Evolutionary conservation across 2,329 filamentous ascomycete genomes (phyloP), one percentile per base, ranked within the genome.

Genomic region (Ceratocystiopsis brevicomis): DNA sequence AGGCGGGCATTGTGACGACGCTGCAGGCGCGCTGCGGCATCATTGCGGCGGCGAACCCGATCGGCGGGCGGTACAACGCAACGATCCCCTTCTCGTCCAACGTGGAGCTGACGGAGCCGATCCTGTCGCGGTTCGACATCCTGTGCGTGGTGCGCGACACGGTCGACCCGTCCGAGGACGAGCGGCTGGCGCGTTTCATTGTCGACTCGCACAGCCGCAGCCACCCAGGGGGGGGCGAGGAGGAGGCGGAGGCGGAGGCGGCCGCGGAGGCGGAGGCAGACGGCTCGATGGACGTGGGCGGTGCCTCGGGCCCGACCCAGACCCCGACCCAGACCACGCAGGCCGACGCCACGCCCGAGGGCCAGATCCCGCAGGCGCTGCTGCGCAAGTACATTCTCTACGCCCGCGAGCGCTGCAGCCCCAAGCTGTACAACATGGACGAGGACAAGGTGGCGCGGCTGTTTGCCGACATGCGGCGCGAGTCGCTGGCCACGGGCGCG

Each of bases 351-450:
- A 51, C 52, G 15, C 65, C 66, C 43, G 65, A 73, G 52, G 78
- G 79, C 43, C 80, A 90, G 49, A 92, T 98, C 44, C 76, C 86
- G 0, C 90, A 98, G 57, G 84, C 90, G 53, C 66, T 98, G 39
- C 65, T 98, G 51, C 71, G 90, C 50, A 98, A 98, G 63, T 98
- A 96, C 60, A 98, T 98, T 52, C 69, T 96, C 16, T 98, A 95
- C 55, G 86, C 90, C 0, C 73, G 88, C 32, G 86, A 95, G 59
- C 81, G 80, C 54, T 92, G 84, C 60, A 73, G 73, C 43, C 90
- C 90, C 10, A 96, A 94, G 63, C 71, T 98, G 10, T 94, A 95
- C 59, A 84, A 96, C 58, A 93, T 98, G 61, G 90, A 98, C 52
- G 84, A 95, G 59, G 90, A 96, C 63, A 98, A 98, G 66, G 76